Evolutionary conservation across 371 early-diverging fungal genomes (phyloP), one percentile per base, ranked within the genome.

Genomic region (Amoeboaphelidium occidentale): DNA sequence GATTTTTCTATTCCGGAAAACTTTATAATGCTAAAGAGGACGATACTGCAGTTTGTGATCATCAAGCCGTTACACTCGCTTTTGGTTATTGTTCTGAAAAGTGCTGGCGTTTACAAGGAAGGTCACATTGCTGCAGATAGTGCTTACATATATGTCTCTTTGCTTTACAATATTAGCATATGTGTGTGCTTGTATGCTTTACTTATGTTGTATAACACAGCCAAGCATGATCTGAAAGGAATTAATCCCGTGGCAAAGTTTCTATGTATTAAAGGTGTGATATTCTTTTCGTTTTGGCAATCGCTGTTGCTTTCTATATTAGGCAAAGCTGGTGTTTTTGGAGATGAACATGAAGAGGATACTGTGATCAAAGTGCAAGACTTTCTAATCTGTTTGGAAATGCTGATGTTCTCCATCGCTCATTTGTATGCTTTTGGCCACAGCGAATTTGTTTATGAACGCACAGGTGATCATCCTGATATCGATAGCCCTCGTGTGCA

Each of bases 211-310:
- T 88, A 83, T 57, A 68, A 81, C 63, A 82, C 82, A 26, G 82
- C 84, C 17, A 70, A 75, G 39, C 68, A 72, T 27, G 89, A 89
- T 60, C 60, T 92, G 52, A 63, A 67, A 47, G 74, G 69, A 28
- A 24, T 23, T 57, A 79, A 86, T 43, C 89, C 92, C 3, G 55
- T 88, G 24, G 87, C 91, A 12, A 93, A 93, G 59, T 91, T 93
- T 52, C 60, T 91, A 14, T 86, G 86, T 53, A 77, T 93, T 56
- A 93, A 93, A 61, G 81, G 84, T 2, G 78, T 90, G 27, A 77
- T 93, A 48, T 91, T 91, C 58, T 81, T 93, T 57, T 82, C 91
- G 0, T 93, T 84, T 59, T 93, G 92, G 88, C 94, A 93, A 60
- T 78, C 88, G n/a, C 63, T 93, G 21, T 69, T 74, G 20, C 68